Conservation (phyloP, 768 basidiomycete genomes). For the Lactifluus subvellereus region DNA sequence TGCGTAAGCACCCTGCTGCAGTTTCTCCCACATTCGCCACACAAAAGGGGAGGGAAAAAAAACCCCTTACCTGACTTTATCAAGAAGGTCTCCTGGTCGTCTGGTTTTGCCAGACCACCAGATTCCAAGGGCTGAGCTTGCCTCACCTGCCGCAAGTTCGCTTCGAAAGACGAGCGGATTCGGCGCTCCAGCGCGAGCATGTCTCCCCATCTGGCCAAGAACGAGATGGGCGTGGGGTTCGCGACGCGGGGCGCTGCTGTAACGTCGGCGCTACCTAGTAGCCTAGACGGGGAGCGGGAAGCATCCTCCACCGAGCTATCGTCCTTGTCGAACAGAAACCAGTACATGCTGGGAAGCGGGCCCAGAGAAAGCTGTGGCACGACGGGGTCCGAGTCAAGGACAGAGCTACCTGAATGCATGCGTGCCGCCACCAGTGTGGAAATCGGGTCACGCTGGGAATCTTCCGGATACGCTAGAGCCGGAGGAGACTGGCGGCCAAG, state of each 20-base stretch:
- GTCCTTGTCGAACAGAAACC: slow-evolving; percentile 14
- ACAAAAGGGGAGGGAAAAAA: neutral
- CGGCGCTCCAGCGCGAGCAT: slow-evolving; percentile 14
- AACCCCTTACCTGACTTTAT: neutral
- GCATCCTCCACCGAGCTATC: neutral
- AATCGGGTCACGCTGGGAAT: neutral
- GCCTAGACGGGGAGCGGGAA: neutral
- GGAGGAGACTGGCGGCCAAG: neutral
- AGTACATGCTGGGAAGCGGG: slow-evolving; percentile 15
- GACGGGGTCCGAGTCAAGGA: neutral
- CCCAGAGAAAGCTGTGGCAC: neutral
- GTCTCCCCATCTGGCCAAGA: slow-evolving; percentile 19
- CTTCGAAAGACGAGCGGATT: slow-evolving; percentile 2
- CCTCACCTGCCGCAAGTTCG: neutral
- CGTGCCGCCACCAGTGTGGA: neutral
- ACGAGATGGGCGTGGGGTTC: slow-evolving; percentile 17
- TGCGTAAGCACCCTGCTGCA: neutral
- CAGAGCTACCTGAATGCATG: neutral
- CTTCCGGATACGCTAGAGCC: neutral
- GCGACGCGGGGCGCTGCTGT: neutral
- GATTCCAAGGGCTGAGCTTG: neutral
- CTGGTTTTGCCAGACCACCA: neutral
- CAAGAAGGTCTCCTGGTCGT: neutral
- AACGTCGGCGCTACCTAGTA: neutral
- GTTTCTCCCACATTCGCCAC: neutral